A percentile compares a stretch with the other conserved stretches of the same genome.
Evolutionary conservation across 1,284 basidiomycete genomes (phyloP).

Genomic region (Chalciporus sp.): DNA sequence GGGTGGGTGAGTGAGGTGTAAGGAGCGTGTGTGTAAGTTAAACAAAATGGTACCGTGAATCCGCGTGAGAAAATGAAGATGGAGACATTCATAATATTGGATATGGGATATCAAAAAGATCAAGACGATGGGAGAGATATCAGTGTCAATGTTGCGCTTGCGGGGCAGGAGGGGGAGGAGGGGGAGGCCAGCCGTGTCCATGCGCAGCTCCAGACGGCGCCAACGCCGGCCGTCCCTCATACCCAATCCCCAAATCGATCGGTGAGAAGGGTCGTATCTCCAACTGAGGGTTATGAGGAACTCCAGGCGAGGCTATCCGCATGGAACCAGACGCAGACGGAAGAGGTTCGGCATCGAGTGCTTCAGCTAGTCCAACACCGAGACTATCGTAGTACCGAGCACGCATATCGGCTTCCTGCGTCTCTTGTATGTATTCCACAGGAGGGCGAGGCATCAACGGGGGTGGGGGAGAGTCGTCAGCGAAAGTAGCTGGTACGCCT

Average conservation of each 20-base stretch:
- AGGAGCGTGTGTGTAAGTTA: not conserved
- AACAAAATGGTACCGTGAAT: not conserved
- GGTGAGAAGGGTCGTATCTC: constrained; percentile 48
- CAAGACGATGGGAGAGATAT: not conserved
- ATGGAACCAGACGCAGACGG: constrained; percentile 25
- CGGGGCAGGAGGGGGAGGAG: constrained; percentile 7
- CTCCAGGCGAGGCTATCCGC: constrained; percentile 10
- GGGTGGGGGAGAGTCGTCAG: constrained; percentile 39
- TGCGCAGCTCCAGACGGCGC: constrained; percentile 5
- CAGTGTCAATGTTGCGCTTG: constrained; percentile 11
- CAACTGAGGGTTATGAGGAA: constrained; percentile 19
- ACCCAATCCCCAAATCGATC: constrained; percentile 39
- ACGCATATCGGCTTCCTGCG: constrained; percentile 67
- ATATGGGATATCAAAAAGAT: constrained; percentile 25
- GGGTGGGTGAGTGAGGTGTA: not conserved
- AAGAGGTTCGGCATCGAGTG: constrained; percentile 15
- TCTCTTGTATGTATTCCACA: constrained; percentile 75
- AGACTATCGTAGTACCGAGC: constrained; percentile 31
- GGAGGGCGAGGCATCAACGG: constrained; percentile 73
- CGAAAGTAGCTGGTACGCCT: constrained; percentile 4
- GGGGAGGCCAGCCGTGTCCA: constrained; percentile 2
- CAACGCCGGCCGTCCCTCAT: constrained; percentile 15
- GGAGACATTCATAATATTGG: not conserved
- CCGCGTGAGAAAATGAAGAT: not conserved
- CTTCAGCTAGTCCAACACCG: constrained; percentile 19